phyloP scores from a whole-genome alignment of 2,329 filamentous ascomycete genomes.

The Metarhizium robertsii region DNA sequence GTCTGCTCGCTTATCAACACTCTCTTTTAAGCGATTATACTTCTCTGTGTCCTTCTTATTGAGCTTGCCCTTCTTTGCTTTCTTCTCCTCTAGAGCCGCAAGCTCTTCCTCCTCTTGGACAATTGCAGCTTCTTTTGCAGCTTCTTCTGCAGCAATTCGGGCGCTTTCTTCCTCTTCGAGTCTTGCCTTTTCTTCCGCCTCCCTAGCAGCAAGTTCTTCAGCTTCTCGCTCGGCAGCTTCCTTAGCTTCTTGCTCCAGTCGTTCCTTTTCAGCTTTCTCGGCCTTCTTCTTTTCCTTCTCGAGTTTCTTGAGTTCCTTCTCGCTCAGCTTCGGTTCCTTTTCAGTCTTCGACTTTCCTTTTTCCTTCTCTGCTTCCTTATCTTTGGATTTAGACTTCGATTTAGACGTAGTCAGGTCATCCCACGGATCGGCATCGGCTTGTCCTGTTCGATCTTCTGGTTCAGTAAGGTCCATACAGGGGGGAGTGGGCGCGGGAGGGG shows the following conservation, averaged over 20 bases:
- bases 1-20: slow-evolving; percentile 25
- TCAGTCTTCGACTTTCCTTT: slow-evolving; percentile 28
- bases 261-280: slow-evolving; percentile 30
- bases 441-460: slow-evolving; percentile 21
- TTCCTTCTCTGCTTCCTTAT: slow-evolving; percentile 20
- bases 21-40: slow-evolving; percentile 26
- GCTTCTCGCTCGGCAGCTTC: slow-evolving; percentile 17
- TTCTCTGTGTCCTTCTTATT: slow-evolving; percentile 37
- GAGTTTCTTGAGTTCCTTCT: slow-evolving; percentile 42
- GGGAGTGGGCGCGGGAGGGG: slow-evolving; percentile 39
- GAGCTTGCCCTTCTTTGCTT: slow-evolving; percentile 37
- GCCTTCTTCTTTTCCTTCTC: slow-evolving; percentile 37
- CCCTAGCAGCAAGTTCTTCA: slow-evolving; percentile 20
- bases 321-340: slow-evolving; percentile 35
- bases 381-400: slow-evolving; percentile 31
- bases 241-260: slow-evolving; percentile 14
- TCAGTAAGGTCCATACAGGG: slow-evolving; percentile 37
- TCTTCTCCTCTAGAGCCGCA: slow-evolving; percentile 35
- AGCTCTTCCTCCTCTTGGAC: slow-evolving; percentile 28
- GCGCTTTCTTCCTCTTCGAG: slow-evolving; percentile 16
- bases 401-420: slow-evolving; percentile 22
- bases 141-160: slow-evolving; percentile 14
- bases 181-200: slow-evolving; percentile 21
- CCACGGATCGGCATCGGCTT: slow-evolving; percentile 26
- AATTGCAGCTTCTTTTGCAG: slow-evolving; percentile 13